Evolutionary conservation across 2,329 filamentous ascomycete species (phyloP).

Genomic region (Epichloe sylvatica): DNA sequence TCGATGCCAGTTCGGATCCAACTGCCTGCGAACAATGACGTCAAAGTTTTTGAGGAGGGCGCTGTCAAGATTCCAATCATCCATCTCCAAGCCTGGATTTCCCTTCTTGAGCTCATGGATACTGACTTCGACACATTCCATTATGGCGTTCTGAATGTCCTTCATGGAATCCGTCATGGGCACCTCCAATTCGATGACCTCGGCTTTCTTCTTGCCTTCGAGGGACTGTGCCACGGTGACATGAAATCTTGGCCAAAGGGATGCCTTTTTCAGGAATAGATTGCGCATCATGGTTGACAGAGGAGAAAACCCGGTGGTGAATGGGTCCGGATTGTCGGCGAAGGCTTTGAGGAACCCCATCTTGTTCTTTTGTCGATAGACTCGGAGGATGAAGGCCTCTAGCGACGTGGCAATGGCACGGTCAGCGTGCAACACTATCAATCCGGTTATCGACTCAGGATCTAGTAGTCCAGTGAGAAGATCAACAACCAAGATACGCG

Average conservation of each 20-base stretch:
- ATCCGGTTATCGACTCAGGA: conserved; percentile 71
- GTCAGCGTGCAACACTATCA: conserved; percentile 82
- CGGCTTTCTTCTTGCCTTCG: conserved; percentile 83
- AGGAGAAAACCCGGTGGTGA: conserved; percentile 76
- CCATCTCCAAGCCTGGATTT: conserved; percentile 83
- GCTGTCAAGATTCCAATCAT: conserved; percentile 92
- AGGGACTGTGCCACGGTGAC: conserved; percentile 77
- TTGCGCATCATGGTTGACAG: conserved; percentile 80
- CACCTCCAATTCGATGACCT: conserved; percentile 93
- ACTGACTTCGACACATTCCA: conserved; percentile 92
- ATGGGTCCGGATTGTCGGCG: conserved; percentile 83
- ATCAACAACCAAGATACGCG: conserved; percentile 87
- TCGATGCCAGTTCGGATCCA: conserved; percentile 94
- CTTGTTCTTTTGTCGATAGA: conserved; percentile 92
- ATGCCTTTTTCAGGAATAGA: conserved; percentile 75
- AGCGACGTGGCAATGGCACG: conserved; percentile 71
- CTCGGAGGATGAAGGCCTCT: conserved; percentile 88
- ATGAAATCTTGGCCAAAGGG: conserved; percentile 88
- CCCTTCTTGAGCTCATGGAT: conserved; percentile 87
- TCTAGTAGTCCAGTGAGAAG: conserved; percentile 72
- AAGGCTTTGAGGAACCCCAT: conserved; percentile 89
- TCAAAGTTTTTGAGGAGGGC: conserved; percentile 90
- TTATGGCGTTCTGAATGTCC: conserved; percentile 82
- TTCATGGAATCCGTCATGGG: conserved; percentile 92
- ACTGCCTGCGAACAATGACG: conserved; percentile 68